Conservation (phyloP, 2,329 filamentous ascomycete genomes). For the Teratosphaeria viscida region DNA sequence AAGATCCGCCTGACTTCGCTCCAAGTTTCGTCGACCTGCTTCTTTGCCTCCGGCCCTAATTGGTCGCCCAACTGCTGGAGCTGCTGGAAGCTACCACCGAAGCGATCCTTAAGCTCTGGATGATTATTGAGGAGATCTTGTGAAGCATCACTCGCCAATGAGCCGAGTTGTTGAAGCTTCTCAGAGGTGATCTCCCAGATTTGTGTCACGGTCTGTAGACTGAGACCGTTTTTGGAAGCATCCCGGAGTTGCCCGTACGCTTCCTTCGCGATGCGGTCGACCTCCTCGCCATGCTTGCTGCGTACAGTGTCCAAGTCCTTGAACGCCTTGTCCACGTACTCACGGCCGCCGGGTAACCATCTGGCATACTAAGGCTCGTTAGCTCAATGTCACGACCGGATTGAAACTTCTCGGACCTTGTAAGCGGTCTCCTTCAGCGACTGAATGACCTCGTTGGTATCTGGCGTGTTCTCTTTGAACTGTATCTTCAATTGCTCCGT, state of each 20-base stretch:
- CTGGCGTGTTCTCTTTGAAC: conserved; percentile 45
- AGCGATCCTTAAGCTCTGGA: conserved; percentile 60
- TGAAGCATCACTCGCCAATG: conserved; percentile 52
- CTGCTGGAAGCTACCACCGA: conserved; percentile 57
- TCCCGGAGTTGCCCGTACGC: conserved; percentile 58
- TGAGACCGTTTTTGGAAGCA: conserved; percentile 47
- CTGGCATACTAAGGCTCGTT: conserved; percentile 42
- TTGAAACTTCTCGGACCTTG: conserved; percentile 24
- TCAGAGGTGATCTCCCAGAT: conserved; percentile 55
- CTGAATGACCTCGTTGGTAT: conserved; percentile 53
- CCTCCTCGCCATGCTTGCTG: conserved; percentile 57
- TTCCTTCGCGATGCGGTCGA: conserved; percentile 56
- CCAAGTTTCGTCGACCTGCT: conserved; percentile 64
- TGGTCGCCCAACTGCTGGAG: conserved; percentile 59
- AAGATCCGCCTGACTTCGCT: conserved; percentile 54
- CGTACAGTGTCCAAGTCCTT: conserved; percentile 59
- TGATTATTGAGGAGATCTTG: conserved; percentile 62
- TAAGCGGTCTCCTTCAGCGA: conserved; percentile 56
- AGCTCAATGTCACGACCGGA: too few species aligned
- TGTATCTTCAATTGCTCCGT: conserved; percentile 44
- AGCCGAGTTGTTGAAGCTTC: conserved; percentile 48
- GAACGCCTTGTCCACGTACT: conserved; percentile 60
- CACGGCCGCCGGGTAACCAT: conserved; percentile 60
- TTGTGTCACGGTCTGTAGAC: conserved; percentile 50
- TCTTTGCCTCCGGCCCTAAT: conserved; percentile 66